Evolutionary conservation across 768 basidiomycete species (phyloP), one percentile per base, ranked within the genome.

Genomic region (Russula sp.): DNA sequence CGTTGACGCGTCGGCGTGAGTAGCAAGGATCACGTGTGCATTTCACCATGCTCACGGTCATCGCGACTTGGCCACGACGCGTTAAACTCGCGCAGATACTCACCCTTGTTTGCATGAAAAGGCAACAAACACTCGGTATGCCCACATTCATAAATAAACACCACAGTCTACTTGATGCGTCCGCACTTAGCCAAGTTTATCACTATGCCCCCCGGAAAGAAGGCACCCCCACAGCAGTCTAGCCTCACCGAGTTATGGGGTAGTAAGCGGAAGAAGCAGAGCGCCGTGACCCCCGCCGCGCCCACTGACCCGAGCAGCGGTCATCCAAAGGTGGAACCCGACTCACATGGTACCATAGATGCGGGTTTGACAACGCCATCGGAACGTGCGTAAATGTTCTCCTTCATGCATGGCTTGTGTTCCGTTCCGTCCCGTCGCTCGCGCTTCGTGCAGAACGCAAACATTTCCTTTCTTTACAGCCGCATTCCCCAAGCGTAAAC

Each of bases 201-300:
- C 58, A 76, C 79, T 60, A 88, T 90, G 87, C 87, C 90, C 0
- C 79, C 79, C 65, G 78, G 79, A 34, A 90, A 88, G 73, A 70
- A 82, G 34, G 72, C 85, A 3, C 86, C 87, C 0, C 83, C 86
- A 7, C 88, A 90, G 60, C 90, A 93, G 71, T 78, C 89, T n/a
- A 90, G 77, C 68, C 80, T 93, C 42, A 78, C 82, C 59, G 87
- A 90, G 58, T 78, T 90, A 76, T 93, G 88, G 88, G 78, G 76
- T 10, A 76, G 74, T 67, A 81, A 81, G 73, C 79, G 72, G 65
- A 66, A 71, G 62, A 52, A 64, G 52, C 57, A 66, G 69, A 72
- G 63, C 63, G 58, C 25, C 25, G 25, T 29, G 25, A 29, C 36
- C 61, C 72, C 66, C 67, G 70, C 45, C 11, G 68, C 56, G 63